These are phyloP conservation scores for Daphne laureola DNA, from an alignment of 441 rosid genomes.

Conservation along the genomic window DNA sequence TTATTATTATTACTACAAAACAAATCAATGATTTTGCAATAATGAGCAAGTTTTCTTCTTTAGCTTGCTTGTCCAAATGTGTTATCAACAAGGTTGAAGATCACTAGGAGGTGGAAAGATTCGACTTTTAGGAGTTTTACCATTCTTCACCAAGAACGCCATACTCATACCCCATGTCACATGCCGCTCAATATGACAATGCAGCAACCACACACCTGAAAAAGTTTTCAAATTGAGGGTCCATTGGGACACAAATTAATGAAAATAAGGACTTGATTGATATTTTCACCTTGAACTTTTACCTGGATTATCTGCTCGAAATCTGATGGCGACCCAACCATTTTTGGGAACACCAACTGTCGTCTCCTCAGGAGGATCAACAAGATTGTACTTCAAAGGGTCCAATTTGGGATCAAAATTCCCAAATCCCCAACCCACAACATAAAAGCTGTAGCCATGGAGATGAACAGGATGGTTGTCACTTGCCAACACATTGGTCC, in stretches of 20 bases:
- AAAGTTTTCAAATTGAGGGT: not conserved
- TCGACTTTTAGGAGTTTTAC: conserved; percentile 20
- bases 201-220: conserved; percentile 34
- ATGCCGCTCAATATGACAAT: conserved; percentile 37
- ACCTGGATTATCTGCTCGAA: conserved; percentile 46
- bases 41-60: no score
- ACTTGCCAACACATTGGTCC: conserved; percentile 24
- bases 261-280: not conserved
- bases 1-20: no score
- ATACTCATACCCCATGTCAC: conserved; percentile 51
- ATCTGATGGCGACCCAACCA: conserved; percentile 42
- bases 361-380: conserved; percentile 36
- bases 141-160: conserved; percentile 45
- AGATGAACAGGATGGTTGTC: conserved; percentile 42
- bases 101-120: conserved; percentile 33
- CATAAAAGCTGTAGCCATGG: conserved; percentile 26
- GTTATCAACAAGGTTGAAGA: conserved; percentile 37
- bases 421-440: conserved; percentile 18
- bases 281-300: not conserved
- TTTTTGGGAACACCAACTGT: conserved; percentile 30
- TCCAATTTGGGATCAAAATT: conserved; percentile 19
- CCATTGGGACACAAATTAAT: not conserved
- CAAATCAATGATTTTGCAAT: no score
- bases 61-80: no score
- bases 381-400: conserved; percentile 19